A percentile compares a stretch with the other conserved stretches of the same genome.
phyloP scores from a whole-genome alignment of 2,329 filamentous ascomycete genomes.

The Penicillium hordei region DNA sequence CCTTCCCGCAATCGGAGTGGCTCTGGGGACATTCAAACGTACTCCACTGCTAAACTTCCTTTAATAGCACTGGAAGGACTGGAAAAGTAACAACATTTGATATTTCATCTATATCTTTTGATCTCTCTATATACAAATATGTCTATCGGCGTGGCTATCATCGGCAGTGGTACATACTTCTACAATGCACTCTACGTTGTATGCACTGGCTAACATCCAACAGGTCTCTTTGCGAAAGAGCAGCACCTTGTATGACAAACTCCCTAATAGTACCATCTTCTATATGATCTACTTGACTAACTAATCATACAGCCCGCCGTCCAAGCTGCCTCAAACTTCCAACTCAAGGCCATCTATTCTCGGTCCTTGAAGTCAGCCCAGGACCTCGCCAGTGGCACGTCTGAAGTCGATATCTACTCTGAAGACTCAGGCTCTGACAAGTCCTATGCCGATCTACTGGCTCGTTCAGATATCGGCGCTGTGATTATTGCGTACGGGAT shows the following conservation, averaged over 20 bases:
- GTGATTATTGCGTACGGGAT: conserved; percentile 52
- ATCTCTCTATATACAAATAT: conserved; percentile 18
- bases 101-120: neutral
- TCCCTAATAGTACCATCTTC: neutral
- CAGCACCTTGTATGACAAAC: conserved; percentile 50
- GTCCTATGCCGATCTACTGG: conserved; percentile 48
- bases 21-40: neutral
- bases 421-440: conserved; percentile 52
- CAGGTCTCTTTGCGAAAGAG: conserved; percentile 58
- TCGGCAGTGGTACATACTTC: conserved; percentile 49
- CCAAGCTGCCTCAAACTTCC: conserved; percentile 44
- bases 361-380: conserved; percentile 56
- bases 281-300: neutral
- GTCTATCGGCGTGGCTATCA: conserved; percentile 52
- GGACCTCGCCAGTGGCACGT: conserved; percentile 34
- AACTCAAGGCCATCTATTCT: conserved; percentile 60
- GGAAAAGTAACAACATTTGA: neutral
- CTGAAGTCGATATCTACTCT: conserved; percentile 54
- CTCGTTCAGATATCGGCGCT: conserved; percentile 50
- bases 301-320: conserved; percentile 50
- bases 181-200: neutral
- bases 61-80: neutral
- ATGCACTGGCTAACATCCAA: neutral
- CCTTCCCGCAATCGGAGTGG: conserved; percentile 3
- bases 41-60: neutral